A percentile compares a stretch with the other conserved stretches of the same genome.
These are phyloP conservation scores for Didymella exigua DNA, from an alignment of 2,329 filamentous ascomycete genomes.

Conservation along the genomic window DNA sequence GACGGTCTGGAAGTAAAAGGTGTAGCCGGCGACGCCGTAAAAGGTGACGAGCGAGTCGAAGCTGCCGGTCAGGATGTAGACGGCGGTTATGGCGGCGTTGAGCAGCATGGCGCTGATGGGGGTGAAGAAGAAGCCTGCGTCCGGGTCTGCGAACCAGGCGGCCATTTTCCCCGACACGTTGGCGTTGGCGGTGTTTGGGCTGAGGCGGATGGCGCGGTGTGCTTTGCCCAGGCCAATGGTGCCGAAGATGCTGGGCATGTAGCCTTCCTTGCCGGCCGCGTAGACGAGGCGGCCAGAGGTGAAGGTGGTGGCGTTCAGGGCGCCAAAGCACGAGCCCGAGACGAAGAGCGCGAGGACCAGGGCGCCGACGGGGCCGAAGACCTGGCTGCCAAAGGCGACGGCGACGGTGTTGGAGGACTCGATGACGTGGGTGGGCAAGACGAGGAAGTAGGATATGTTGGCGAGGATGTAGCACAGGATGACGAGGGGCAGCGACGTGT, in stretches of 20 bases:
- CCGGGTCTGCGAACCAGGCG: conserved; percentile 58
- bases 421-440: conserved; percentile 79
- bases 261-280: conserved; percentile 92
- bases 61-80: conserved; percentile 85
- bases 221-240: conserved; percentile 71
- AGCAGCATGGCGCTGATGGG: conserved; percentile 90
- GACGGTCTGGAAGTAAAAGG: conserved; percentile 96
- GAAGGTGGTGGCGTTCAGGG: conserved; percentile 92
- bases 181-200: conserved; percentile 27
- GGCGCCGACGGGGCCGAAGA: conserved; percentile 83
- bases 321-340: conserved; percentile 88
- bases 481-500: conserved; percentile 93
- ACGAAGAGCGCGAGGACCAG: conserved; percentile 88
- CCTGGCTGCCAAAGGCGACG: conserved; percentile 86
- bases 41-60: conserved; percentile 93
- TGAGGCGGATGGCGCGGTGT: conserved; percentile 45
- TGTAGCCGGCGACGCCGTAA: conserved; percentile 95
- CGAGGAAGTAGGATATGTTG: conserved; percentile 92
- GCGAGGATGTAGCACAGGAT: conserved; percentile 89
- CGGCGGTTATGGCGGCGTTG: conserved; percentile 73
- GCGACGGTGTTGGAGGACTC: conserved; percentile 93
- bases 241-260: conserved; percentile 82
- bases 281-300: conserved; percentile 92
- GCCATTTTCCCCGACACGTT: conserved; percentile 33
- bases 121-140: conserved; percentile 86